Conservation (phyloP, 176 grass and related monocot species). For the Lolium perenne region DNA sequence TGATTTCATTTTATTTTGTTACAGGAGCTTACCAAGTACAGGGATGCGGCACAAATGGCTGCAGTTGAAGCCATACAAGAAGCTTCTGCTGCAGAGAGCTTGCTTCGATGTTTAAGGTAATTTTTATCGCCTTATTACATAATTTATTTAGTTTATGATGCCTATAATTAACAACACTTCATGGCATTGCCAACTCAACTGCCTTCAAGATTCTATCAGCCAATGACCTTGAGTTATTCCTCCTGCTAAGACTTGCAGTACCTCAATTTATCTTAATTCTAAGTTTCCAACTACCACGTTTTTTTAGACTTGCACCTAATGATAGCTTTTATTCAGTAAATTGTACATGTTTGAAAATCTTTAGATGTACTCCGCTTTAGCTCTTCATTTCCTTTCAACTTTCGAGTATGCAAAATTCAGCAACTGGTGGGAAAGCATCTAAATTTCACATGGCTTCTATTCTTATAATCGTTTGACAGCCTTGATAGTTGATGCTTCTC, state of each 20-base stretch:
- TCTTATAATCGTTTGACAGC: slow-evolving; percentile 26
- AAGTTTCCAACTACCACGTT: not conserved
- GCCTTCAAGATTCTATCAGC: not conserved
- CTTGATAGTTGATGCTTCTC: slow-evolving; percentile 23
- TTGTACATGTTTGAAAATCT: not conserved
- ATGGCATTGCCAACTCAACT: not conserved
- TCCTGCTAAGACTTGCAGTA: slow-evolving; percentile 1
- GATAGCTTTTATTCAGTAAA: slow-evolving; percentile 1
- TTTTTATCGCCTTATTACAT: slow-evolving; percentile 9
- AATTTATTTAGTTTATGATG: not conserved
- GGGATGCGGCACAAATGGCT: slow-evolving; percentile 90
- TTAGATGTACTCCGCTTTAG: not conserved
- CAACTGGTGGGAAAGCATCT: not conserved
- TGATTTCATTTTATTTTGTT: slow-evolving; percentile 25
- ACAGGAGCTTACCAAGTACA: slow-evolving; percentile 86
- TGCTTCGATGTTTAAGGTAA: slow-evolving; percentile 97
- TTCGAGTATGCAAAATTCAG: slow-evolving; percentile 18
- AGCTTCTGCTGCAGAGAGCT: slow-evolving; percentile 86
- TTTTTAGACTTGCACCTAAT: slow-evolving; percentile 12
- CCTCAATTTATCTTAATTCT: not conserved
- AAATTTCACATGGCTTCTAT: slow-evolving; percentile 36
- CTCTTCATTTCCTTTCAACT: slow-evolving; percentile 14
- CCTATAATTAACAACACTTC: slow-evolving; percentile 15
- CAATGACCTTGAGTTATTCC: not conserved
- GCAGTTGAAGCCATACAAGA: slow-evolving; percentile 95